Evolutionary conservation across 169 alveolate genomes (phyloP).

Genomic region (Plasmodium vivax): DNA sequence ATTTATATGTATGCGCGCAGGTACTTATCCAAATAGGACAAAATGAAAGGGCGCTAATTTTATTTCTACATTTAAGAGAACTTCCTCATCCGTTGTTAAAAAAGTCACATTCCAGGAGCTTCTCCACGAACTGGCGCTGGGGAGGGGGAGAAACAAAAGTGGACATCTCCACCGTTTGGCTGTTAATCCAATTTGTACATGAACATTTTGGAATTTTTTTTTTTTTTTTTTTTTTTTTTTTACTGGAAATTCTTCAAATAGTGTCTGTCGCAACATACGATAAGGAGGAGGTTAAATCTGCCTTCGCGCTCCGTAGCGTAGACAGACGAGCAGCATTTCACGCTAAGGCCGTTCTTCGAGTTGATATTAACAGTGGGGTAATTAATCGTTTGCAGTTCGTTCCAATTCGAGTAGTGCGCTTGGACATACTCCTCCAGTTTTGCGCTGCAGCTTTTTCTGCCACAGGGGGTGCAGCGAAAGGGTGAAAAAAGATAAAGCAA

Average conservation of each 20-base stretch:
- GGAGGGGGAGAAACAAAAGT: not conserved
- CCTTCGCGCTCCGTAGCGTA: conserved; percentile 38
- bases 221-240: conserved; percentile 2
- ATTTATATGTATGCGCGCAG: not conserved
- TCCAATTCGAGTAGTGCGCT: conserved; percentile 39
- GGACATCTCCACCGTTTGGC: not conserved
- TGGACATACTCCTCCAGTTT: conserved; percentile 36
- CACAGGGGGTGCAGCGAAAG: not conserved
- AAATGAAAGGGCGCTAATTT: not conserved
- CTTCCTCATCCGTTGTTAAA: conserved; percentile 28
- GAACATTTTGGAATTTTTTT: not conserved
- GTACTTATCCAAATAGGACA: not conserved
- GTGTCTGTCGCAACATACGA: conserved; percentile 63
- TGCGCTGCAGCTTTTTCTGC: conserved; percentile 24
- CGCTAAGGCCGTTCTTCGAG: conserved; percentile 29
- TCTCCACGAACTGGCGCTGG: conserved; percentile 71
- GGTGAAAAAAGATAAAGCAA: not conserved
- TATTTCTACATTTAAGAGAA: conserved; percentile 13
- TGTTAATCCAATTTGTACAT: not conserved
- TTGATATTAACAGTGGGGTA: conserved; percentile 54
- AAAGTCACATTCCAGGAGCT: conserved; percentile 65
- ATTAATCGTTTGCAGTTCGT: conserved; percentile 31
- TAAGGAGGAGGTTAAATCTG: conserved; percentile 16
- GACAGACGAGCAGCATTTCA: conserved; percentile 44
- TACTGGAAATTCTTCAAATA: conserved; percentile 70